Percentiles rank a stretch among this genome's conserved stretches.
Evolutionary conservation across 2,329 filamentous ascomycete genomes (phyloP).

Genomic region (Fusarium luffae): DNA sequence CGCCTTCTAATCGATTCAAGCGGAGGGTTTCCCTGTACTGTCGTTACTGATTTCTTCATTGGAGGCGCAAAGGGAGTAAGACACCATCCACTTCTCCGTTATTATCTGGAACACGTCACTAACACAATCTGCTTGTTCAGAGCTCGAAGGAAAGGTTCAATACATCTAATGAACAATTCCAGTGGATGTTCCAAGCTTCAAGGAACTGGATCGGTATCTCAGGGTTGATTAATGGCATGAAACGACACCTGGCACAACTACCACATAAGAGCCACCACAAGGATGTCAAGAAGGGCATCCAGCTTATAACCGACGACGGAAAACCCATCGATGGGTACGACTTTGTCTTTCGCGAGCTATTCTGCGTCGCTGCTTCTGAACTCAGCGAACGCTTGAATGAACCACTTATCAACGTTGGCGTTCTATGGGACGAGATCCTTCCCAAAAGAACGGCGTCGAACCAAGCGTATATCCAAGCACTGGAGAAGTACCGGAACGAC

Average conservation of each 20-base stretch:
- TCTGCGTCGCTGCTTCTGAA: conserved; percentile 80
- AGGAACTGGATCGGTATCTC: conserved; percentile 78
- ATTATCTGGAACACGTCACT: not conserved
- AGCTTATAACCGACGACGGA: conserved; percentile 63
- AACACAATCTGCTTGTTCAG: conserved; percentile 8
- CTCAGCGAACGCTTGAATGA: conserved; percentile 75
- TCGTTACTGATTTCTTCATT: conserved; percentile 82
- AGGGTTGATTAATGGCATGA: conserved; percentile 77
- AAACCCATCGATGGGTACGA: conserved; percentile 76
- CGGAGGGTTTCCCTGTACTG: conserved; percentile 75
- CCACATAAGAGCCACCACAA: conserved; percentile 43
- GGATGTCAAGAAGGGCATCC: conserved; percentile 46
- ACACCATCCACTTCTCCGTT: not conserved
- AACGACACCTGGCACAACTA: conserved; percentile 69
- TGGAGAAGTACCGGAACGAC: conserved; percentile 11
- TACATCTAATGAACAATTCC: conserved; percentile 80
- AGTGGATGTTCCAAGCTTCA: conserved; percentile 87
- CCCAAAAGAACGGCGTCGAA: conserved; percentile 64
- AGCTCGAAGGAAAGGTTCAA: conserved; percentile 77
- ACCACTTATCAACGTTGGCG: conserved; percentile 71
- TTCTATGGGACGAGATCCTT: conserved; percentile 80
- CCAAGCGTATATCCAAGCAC: conserved; percentile 28
- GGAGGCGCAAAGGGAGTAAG: conserved; percentile 68
- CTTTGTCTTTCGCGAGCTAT: conserved; percentile 81
- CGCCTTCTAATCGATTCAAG: conserved; percentile 76